These are phyloP conservation scores for Aspergillus affinis DNA, from an alignment of 495 filamentous ascomycete genomes.

Conservation along the genomic window DNA sequence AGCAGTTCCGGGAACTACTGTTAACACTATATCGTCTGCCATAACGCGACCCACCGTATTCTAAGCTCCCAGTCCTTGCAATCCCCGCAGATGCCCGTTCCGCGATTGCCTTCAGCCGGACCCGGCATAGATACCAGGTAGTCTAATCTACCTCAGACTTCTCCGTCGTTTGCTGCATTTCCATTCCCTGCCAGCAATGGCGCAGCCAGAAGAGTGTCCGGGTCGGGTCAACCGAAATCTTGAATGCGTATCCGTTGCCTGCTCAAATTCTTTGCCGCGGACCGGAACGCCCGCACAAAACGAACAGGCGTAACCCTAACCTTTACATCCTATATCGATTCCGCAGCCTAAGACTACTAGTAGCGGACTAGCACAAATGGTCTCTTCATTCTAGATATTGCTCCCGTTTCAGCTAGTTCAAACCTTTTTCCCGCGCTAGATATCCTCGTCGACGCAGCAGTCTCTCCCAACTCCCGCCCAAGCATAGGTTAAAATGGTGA, in stretches of 20 bases:
- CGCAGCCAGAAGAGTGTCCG: too few species aligned
- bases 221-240: not conserved
- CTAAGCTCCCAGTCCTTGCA: not conserved
- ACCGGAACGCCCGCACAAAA: not conserved
- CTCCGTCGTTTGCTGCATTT: not conserved
- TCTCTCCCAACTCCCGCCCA: not conserved
- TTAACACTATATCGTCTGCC: not conserved
- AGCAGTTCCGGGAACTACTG: not conserved
- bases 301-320: not conserved
- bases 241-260: not conserved
- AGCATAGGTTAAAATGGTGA: not conserved
- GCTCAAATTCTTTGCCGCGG: not conserved
- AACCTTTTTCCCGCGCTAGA: not conserved
- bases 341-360: not conserved
- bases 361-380: not conserved
- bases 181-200: not conserved
- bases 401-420: slow-evolving; percentile 2
- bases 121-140: too few species aligned
- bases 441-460: not conserved
- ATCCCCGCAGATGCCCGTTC: not conserved
- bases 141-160: not conserved
- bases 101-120: too few species aligned
- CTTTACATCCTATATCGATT: not conserved
- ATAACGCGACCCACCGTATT: not conserved
- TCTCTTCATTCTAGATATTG: not conserved